These are phyloP conservation scores for Pelargonium nanum DNA, from an alignment of 345 rosid species.

Conservation along the genomic window DNA sequence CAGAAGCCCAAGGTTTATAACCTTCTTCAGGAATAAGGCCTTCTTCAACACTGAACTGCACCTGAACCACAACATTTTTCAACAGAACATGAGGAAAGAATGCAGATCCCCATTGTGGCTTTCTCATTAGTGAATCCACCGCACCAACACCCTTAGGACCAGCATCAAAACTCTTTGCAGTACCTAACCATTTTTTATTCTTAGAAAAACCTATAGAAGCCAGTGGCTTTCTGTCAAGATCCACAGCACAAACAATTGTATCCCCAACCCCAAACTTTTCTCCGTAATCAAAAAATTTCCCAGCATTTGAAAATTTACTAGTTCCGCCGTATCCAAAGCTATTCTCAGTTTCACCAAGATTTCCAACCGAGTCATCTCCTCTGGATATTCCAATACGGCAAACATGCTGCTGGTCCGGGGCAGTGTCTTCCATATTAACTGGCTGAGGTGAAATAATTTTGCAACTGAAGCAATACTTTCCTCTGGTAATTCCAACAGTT, in stretches of 20 bases:
- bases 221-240: constrained; percentile 25
- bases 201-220: constrained; percentile 24
- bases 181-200: constrained; percentile 31
- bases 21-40: constrained; percentile 20
- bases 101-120: constrained; percentile 13
- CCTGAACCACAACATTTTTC: constrained; percentile 25
- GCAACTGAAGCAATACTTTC: constrained; percentile 28
- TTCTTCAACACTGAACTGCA: constrained; percentile 23
- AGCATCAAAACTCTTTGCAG: constrained; percentile 22
- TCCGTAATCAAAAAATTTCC: constrained; percentile 18
- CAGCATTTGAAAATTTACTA: constrained; percentile 20
- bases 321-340: constrained; percentile 34
- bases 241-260: constrained; percentile 21
- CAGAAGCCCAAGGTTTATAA: constrained; percentile 25
- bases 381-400: constrained; percentile 24
- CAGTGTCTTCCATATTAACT: constrained; percentile 26
- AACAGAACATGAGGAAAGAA: constrained; percentile 28
- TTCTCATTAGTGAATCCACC: constrained; percentile 9
- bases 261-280: constrained; percentile 26
- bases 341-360: constrained; percentile 20
- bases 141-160: constrained; percentile 19
- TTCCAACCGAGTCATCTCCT: constrained; percentile 22
- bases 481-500: constrained; percentile 21
- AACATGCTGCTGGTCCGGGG: constrained; percentile 22
- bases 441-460: constrained; percentile 15